phyloP scores from a whole-genome alignment of 129 eudicot genomes.

The Artemisia tridentata region DNA sequence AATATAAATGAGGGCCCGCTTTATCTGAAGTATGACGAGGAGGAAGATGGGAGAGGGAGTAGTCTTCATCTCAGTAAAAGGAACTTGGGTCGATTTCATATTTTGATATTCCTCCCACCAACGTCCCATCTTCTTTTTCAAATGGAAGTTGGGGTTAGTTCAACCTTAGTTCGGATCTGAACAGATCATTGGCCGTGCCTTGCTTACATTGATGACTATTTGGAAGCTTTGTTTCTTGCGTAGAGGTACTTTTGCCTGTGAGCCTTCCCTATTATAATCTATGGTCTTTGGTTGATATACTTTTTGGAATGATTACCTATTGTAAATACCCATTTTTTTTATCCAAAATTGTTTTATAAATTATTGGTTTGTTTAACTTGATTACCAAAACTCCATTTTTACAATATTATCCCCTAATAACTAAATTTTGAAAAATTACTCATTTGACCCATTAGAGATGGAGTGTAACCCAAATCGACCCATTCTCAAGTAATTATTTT shows the following conservation, averaged over 20 bases:
- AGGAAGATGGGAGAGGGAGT: slow-evolving; percentile 56
- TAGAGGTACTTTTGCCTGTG: slow-evolving; percentile 21
- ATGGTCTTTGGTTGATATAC: not conserved
- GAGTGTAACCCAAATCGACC: slow-evolving; percentile 6
- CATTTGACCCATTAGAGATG: not conserved
- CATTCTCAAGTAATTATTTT: not conserved
- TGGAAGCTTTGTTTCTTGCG: slow-evolving; percentile 76
- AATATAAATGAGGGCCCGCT: slow-evolving; percentile 56
- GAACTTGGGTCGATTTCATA: slow-evolving; percentile 61
- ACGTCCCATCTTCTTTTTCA: slow-evolving; percentile 88
- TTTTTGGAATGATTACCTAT: not conserved
- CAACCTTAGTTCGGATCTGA: slow-evolving; percentile 83
- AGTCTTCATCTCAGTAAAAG: slow-evolving; percentile 38
- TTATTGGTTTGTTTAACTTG: not conserved
- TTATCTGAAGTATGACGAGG: slow-evolving; percentile 63
- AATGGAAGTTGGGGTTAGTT: slow-evolving; percentile 71
- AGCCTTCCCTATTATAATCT: not conserved
- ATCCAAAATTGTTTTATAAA: not conserved
- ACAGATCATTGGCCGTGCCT: slow-evolving; percentile 99
- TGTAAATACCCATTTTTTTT: too few species aligned
- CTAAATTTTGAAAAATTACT: too few species aligned
- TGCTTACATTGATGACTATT: slow-evolving; percentile 89
- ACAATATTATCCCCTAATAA: not conserved
- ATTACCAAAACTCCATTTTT: not conserved
- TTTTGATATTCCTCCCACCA: slow-evolving; percentile 92